Conservation (phyloP, 805 yeast species). For the Kluyveromyces dobzhanskii region DNA sequence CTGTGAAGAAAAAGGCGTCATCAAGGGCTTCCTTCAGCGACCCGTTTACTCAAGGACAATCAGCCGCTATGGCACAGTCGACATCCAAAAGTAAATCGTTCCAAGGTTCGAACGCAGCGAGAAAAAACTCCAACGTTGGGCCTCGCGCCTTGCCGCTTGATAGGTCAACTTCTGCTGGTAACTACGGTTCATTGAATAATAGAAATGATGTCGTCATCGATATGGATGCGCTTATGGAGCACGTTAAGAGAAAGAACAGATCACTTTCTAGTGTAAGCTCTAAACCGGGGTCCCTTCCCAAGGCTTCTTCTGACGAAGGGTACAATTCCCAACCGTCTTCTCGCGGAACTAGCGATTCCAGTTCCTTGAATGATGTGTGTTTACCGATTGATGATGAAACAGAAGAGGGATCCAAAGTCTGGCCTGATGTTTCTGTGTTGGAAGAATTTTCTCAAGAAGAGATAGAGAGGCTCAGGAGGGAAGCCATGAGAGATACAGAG, state of each 20-base stretch:
- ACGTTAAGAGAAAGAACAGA: constrained; percentile 13
- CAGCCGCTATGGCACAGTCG: not conserved
- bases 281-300: not conserved
- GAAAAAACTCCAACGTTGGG: not conserved
- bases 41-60: not conserved
- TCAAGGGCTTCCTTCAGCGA: constrained; percentile 3
- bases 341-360: constrained; percentile 39
- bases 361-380: constrained; percentile 88
- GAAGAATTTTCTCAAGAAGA: constrained; percentile 76
- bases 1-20: not conserved
- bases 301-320: constrained; percentile 20
- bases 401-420: constrained; percentile 27
- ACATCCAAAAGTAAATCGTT: not conserved
- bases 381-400: constrained; percentile 60
- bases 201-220: constrained; percentile 26
- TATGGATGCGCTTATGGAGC: constrained; percentile 28
- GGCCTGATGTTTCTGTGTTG: constrained; percentile 81
- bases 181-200: constrained; percentile 1
- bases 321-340: constrained; percentile 37
- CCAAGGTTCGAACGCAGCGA: not conserved
- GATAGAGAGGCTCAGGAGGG: constrained; percentile 37
- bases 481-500: constrained; percentile 32
- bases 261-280: constrained; percentile 3
- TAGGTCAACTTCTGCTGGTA: not conserved
- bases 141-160: not conserved